These are phyloP conservation scores for Pichia sporocuriosa DNA, from an alignment of 805 yeast genomes.

Conservation along the genomic window DNA sequence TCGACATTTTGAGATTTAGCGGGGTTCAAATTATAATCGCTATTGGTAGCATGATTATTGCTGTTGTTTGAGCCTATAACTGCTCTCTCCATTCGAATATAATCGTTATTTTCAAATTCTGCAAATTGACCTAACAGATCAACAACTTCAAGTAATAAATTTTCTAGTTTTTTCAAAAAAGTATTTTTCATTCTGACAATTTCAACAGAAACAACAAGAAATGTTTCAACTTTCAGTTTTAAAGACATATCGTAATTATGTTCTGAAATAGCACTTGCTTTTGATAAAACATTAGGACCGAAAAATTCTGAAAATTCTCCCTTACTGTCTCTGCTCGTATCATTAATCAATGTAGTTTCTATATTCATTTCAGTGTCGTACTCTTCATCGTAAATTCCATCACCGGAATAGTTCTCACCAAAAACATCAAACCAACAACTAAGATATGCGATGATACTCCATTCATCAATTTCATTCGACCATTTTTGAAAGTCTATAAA, in stretches of 20 bases:
- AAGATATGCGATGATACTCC: slow-evolving; percentile 49
- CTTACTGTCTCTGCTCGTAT: background rate
- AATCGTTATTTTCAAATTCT: slow-evolving; percentile 5
- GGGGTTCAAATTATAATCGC: no score
- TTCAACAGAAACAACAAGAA: slow-evolving; percentile 18
- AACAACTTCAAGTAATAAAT: slow-evolving; percentile 13
- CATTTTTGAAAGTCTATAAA: background rate
- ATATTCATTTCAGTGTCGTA: background rate
- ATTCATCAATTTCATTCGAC: slow-evolving; percentile 37
- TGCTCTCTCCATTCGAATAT: background rate
- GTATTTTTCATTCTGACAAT: slow-evolving; percentile 17
- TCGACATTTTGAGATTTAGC: background rate
- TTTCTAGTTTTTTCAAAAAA: slow-evolving; percentile 13
- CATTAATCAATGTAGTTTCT: background rate
- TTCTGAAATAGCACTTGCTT: slow-evolving; percentile 6
- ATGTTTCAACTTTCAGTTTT: slow-evolving; percentile 22
- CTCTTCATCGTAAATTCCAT: background rate
- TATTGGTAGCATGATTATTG: no score
- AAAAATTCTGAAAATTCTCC: slow-evolving; percentile 11
- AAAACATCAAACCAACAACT: slow-evolving; percentile 52
- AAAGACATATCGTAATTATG: slow-evolving; percentile 2
- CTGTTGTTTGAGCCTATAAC: no score
- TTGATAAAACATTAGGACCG: slow-evolving; percentile 10
- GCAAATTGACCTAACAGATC: slow-evolving; percentile 13
- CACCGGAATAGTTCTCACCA: slow-evolving; percentile 5